These are phyloP conservation scores for Aspergillus quadrilineatus DNA, from an alignment of 2,329 filamentous ascomycete species.

Conservation along the genomic window DNA sequence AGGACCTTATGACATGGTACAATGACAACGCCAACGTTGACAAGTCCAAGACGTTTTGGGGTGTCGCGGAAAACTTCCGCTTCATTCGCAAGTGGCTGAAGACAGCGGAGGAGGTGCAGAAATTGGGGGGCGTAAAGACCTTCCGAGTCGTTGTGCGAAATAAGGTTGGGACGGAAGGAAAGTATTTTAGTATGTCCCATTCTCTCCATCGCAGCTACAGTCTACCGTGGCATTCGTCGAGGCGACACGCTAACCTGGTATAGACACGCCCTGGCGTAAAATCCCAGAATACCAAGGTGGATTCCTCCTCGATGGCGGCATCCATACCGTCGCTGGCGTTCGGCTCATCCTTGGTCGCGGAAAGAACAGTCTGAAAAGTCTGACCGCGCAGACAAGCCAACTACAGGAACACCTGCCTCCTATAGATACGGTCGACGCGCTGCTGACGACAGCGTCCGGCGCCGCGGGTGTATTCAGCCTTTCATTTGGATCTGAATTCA, in stretches of 20 bases:
- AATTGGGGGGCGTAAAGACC: conserved; percentile 50
- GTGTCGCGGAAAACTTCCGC: conserved; percentile 59
- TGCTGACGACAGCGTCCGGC: conserved; percentile 48
- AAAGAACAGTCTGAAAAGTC: conserved; percentile 41
- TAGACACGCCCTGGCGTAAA: conserved; percentile 57
- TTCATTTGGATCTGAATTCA: conserved; percentile 55
- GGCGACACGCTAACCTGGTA: background rate
- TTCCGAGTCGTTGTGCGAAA: conserved; percentile 51
- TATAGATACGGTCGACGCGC: conserved; percentile 58
- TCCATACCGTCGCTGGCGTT: conserved; percentile 56
- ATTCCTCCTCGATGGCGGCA: conserved; percentile 59
- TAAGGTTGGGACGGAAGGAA: conserved; percentile 49
- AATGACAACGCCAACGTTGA: conserved; percentile 44
- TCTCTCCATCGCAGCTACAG: background rate
- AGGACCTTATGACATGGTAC: conserved; percentile 54
- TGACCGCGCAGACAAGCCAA: conserved; percentile 52
- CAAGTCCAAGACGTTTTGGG: conserved; percentile 42
- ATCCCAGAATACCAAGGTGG: conserved; percentile 58
- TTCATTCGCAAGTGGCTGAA: conserved; percentile 51
- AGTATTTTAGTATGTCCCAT: conserved; percentile 50
- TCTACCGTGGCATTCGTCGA: background rate
- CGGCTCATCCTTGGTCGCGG: conserved; percentile 48
- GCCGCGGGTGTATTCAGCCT: conserved; percentile 52
- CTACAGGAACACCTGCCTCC: conserved; percentile 54
- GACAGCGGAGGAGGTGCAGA: conserved; percentile 46